These are phyloP conservation scores for Linnemannia exigua DNA, from an alignment of 192 early-diverging fungal genomes.

Conservation along the genomic window DNA sequence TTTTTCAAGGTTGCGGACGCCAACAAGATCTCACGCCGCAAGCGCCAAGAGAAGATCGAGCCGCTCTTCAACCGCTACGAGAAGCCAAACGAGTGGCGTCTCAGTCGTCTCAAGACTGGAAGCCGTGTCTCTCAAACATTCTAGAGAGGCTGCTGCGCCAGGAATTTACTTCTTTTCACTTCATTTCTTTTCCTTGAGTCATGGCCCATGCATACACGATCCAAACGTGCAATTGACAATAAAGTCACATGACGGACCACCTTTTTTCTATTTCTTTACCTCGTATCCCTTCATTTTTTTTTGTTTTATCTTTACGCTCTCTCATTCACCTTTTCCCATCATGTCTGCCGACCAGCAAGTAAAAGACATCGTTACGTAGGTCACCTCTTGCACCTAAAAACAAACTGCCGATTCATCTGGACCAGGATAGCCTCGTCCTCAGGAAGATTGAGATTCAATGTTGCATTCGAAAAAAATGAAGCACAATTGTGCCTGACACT, in stretches of 20 bases:
- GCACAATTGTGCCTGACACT: neutral
- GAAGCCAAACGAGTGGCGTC: constrained; percentile 97
- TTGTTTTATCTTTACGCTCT: neutral
- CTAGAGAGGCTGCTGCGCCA: constrained; percentile 5
- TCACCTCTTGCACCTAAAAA: neutral
- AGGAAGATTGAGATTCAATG: constrained; percentile 18
- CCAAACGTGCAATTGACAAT: neutral
- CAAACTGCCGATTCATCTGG: neutral
- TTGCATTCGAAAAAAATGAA: neutral
- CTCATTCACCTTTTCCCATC: constrained; percentile 18
- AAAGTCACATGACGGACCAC: neutral
- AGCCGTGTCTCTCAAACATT: constrained; percentile 85
- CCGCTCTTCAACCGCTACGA: constrained; percentile 94
- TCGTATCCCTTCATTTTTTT: neutral
- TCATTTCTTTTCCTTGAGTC: neutral
- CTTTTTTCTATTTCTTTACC: neutral
- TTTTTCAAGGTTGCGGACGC: constrained; percentile 97
- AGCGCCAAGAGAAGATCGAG: constrained; percentile 93
- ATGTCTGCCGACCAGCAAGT: constrained; percentile 50
- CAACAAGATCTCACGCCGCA: constrained; percentile 94
- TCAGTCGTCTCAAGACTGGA: constrained; percentile 81
- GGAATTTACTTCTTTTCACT: neutral
- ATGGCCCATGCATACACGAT: neutral
- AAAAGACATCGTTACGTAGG: constrained; percentile 43
- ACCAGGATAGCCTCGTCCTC: neutral